Evolutionary conservation across 495 filamentous ascomycete genomes (phyloP), one percentile per base, ranked within the genome.

Genomic region (Acidiella bohemica): DNA sequence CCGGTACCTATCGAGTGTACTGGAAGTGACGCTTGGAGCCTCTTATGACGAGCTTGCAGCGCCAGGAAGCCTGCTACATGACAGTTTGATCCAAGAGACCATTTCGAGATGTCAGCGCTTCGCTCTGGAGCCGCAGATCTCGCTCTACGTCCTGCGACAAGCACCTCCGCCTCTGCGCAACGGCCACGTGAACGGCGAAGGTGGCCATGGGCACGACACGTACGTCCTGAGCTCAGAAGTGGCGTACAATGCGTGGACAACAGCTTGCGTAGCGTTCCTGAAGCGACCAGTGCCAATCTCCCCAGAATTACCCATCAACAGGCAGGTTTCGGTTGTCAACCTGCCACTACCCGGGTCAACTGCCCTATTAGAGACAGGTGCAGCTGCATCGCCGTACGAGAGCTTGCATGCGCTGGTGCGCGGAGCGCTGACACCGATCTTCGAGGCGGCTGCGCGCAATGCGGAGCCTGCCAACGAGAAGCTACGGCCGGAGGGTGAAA

Each of bases 241-340:
- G 40, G 78, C 79, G 18, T 80, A 77, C 40, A 78, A 81, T 21
- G 62, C 84, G 4, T 77, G 75, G 1, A 93, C 84, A 12, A 76
- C 81, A 28, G 76, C 83, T 22, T 90, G 80, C 42, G 75, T 96
- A 25, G 84, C 84, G 32, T 71, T 99, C 42, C 72, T 94, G 40
- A 99, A 99, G 64, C 78, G 81, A 19, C 76, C 88, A 32, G 72
- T 76, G 48, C 80, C 86, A 20, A 82, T 96, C 57, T 84, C 95
- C 59, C 71, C 84, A 37, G 65, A 66, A 44, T 61, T 81, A 50
- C 79, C 85, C 28, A 74, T 99, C 43, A 69, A 75, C 31, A 74
- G 76, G 31, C 90, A 99, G 54, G 76, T 99, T 32, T 82, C 87
- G 57, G 78, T 93, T 47, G 81, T 87, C 55, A 93, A 92, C 54